Evolutionary conservation across 805 yeast genomes (phyloP).

Genomic region (Candida khao-thaluensis): DNA sequence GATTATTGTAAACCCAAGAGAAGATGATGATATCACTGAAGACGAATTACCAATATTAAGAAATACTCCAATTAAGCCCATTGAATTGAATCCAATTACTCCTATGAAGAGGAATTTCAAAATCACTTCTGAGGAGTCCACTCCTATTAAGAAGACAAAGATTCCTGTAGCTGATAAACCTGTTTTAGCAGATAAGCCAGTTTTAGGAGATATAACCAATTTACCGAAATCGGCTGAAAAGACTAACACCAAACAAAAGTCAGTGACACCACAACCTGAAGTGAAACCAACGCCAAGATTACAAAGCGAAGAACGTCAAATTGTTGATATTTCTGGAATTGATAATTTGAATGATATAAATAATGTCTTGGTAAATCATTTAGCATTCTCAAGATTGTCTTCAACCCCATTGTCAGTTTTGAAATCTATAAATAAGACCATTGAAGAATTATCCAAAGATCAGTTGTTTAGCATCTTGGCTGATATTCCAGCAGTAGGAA

Average conservation of each 20-base stretch:
- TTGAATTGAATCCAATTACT: conserved; percentile 10
- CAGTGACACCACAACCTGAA: background rate
- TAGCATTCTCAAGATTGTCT: conserved; percentile 85
- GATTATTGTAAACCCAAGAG: conserved; percentile 50
- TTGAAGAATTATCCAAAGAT: conserved; percentile 45
- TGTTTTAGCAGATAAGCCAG: background rate
- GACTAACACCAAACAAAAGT: conserved; percentile 29
- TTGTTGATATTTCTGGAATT: conserved; percentile 28
- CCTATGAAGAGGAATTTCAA: conserved; percentile 16
- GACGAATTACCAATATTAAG: conserved; percentile 34
- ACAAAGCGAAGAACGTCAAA: conserved; percentile 12
- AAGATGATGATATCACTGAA: conserved; percentile 46
- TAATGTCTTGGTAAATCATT: conserved; percentile 72
- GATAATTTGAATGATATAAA: conserved; percentile 43
- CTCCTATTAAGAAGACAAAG: conserved; percentile 16
- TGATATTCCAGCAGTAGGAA: conserved; percentile 68
- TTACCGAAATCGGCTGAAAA: conserved; percentile 21
- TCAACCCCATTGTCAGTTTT: conserved; percentile 83
- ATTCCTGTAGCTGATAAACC: conserved; percentile 3
- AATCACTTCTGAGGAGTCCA: conserved; percentile 21
- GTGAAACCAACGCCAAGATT: conserved; percentile 30
- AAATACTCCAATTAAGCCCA: conserved; percentile 4
- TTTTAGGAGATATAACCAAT: background rate
- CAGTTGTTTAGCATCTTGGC: conserved; percentile 46
- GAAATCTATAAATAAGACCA: conserved; percentile 57